Evolutionary conservation across 805 yeast species (phyloP).

Genomic region (Myxozyma mucilagina): DNA sequence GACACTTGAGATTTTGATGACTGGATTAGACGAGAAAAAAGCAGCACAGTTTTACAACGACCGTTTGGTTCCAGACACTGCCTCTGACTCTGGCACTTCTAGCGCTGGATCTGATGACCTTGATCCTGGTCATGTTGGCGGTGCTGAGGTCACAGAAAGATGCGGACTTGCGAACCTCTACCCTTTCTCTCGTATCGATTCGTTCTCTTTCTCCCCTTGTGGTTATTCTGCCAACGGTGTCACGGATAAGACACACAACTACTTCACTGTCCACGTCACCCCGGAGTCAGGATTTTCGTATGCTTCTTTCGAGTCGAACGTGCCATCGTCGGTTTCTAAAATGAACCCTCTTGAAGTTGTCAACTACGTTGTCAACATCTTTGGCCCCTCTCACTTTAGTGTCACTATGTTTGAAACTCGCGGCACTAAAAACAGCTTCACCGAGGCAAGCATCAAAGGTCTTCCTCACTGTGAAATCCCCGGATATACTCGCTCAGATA

Average conservation of each 20-base stretch:
- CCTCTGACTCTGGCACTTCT: slow-evolving; percentile 36
- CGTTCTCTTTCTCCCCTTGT: slow-evolving; percentile 90
- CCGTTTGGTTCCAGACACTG: slow-evolving; percentile 47
- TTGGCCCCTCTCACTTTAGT: slow-evolving; percentile 77
- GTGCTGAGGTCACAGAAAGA: slow-evolving; percentile 62
- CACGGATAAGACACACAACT: slow-evolving; percentile 53
- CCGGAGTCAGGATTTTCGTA: slow-evolving; percentile 94
- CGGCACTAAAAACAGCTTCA: slow-evolving; percentile 20
- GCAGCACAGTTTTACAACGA: slow-evolving; percentile 61
- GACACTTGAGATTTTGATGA: slow-evolving; percentile 89
- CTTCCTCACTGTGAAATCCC: slow-evolving; percentile 38
- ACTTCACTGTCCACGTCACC: slow-evolving; percentile 87
- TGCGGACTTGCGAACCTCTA: slow-evolving; percentile 67
- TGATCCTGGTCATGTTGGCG: slow-evolving; percentile 81
- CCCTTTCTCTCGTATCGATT: slow-evolving; percentile 56
- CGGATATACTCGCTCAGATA: slow-evolving; percentile 64
- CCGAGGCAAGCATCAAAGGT: slow-evolving; percentile 5
- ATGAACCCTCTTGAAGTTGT: slow-evolving; percentile 49
- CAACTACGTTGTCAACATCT: slow-evolving; percentile 58
- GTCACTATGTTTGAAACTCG: slow-evolving; percentile 52
- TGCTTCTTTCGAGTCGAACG: slow-evolving; percentile 93
- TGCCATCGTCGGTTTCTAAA: slow-evolving; percentile 46
- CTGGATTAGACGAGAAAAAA: slow-evolving; percentile 62
- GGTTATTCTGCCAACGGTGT: slow-evolving; percentile 91
- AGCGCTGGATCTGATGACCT: slow-evolving; percentile 39